Conservation (phyloP, 257 asterid genomes). For the Fraxinus americana region DNA sequence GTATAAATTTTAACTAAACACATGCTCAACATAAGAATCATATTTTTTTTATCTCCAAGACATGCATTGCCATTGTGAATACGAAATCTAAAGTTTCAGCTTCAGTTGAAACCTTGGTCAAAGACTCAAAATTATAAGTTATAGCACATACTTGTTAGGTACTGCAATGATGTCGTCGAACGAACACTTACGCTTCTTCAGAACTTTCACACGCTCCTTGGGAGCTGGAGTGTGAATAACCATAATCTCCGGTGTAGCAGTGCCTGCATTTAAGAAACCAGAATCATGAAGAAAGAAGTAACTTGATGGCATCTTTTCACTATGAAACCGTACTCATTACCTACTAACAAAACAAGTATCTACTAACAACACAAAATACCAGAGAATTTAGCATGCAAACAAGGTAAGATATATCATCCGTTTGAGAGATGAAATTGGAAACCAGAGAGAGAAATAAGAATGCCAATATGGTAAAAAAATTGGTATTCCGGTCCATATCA, state of each 20-base stretch:
- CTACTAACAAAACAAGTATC: neutral
- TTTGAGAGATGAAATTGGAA: neutral
- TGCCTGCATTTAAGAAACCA: slow-evolving; percentile 28
- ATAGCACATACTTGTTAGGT: slow-evolving; percentile 51
- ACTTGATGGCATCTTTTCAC: neutral
- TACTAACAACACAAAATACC: neutral
- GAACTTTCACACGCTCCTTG: slow-evolving; percentile 50
- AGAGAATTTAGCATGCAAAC: neutral
- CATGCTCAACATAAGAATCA: neutral
- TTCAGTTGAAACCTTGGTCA: neutral
- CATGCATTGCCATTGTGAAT: neutral
- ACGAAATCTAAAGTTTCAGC: neutral
- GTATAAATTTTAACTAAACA: neutral
- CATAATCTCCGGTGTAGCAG: slow-evolving; percentile 39
- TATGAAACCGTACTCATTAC: neutral
- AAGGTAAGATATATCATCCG: neutral
- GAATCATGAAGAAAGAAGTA: neutral
- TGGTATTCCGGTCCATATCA: neutral
- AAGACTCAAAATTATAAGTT: neutral
- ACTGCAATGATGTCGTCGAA: slow-evolving; percentile 47
- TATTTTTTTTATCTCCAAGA: neutral
- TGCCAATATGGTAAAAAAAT: neutral
- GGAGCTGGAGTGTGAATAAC: slow-evolving; percentile 71
- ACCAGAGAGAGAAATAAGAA: neutral
- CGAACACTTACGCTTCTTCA: slow-evolving; percentile 58